Evolutionary conservation across 768 basidiomycete species (phyloP), one percentile per base, ranked within the genome.

Genomic region (Mycena floridula): DNA sequence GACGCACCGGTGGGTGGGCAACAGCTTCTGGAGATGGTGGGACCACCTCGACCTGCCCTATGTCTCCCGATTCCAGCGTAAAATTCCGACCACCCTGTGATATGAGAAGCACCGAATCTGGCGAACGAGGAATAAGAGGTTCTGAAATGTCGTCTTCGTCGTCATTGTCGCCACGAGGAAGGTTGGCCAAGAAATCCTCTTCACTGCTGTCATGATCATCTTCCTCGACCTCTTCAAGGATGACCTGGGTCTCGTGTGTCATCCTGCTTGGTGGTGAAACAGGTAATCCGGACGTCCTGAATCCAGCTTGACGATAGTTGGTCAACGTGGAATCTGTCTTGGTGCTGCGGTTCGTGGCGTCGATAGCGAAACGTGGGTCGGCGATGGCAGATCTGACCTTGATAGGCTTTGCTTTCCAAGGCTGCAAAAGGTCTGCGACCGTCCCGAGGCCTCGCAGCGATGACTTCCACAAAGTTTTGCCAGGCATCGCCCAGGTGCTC

Each of bases 281-380:
- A 20, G n/a, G n/a, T n/a, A n/a, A n/a, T n/a, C n/a, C n/a, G n/a
- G n/a, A 22, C 20, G 9, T 3, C 24, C 46, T 37, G 23, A 43
- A 47, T 21, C 46, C 46, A 25, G 24, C 46, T 22, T 25, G 26
- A 3, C 46, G 40, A 23, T 37, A 47, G 15, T 47, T 47, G 3
- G 20, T 27, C 42, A 47, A 23, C 3, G 46, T 47, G 20, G 46
- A 47, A 13, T 47, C 27, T 2, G 46, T 47, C 13, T 26, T 30
- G 7, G 54, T 44, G 25, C 41, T 47, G 25, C 37, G 12, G n/a
- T 40, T 47, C 9, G 43, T 16, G n/a, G 47, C 51, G 42, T 59
- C 57, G 28, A 59, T 52, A 37, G 47, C 44, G 45, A 57, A 57
- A 7, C 43, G 25, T 8, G 24, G 16, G 37, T 50, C 40, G 7